Conservation (phyloP, 106 monocot species). For the Allium sativum region DNA sequence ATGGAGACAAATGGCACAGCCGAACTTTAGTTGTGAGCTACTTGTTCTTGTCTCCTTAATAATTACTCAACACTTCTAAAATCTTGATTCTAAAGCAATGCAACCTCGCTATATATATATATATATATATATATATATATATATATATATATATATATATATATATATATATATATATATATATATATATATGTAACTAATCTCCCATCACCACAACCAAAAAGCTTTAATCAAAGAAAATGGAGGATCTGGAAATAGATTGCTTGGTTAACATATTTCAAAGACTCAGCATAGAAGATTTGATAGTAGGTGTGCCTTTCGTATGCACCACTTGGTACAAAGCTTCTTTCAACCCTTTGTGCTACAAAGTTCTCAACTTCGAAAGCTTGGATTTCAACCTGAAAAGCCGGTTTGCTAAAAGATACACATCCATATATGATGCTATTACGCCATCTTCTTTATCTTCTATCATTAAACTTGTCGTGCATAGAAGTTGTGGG, state of each 20-base stretch:
- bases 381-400: constrained; percentile 11
- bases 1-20: too few relatives aligned
- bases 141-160: too few relatives aligned
- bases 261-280: constrained; percentile 20
- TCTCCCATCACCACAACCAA: too few relatives aligned
- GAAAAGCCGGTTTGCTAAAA: constrained; percentile 8
- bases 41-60: too few relatives aligned
- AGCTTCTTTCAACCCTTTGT: constrained; percentile 12
- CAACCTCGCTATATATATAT: too few relatives aligned
- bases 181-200: too few relatives aligned
- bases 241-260: constrained; percentile 19
- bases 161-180: too few relatives aligned
- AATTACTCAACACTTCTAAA: too few relatives aligned
- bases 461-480: constrained; percentile 7
- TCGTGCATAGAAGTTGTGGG: background rate
- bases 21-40: too few relatives aligned
- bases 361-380: constrained; percentile 20
- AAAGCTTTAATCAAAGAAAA: constrained; percentile 3
- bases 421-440: background rate
- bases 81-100: too few relatives aligned
- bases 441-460: background rate
- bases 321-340: constrained; percentile 15
- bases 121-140: too few relatives aligned
- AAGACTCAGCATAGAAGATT: constrained; percentile 7
- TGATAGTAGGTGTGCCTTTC: constrained; percentile 1